Conservation (phyloP, 805 yeast genomes). For the Starmerella cellae region DNA sequence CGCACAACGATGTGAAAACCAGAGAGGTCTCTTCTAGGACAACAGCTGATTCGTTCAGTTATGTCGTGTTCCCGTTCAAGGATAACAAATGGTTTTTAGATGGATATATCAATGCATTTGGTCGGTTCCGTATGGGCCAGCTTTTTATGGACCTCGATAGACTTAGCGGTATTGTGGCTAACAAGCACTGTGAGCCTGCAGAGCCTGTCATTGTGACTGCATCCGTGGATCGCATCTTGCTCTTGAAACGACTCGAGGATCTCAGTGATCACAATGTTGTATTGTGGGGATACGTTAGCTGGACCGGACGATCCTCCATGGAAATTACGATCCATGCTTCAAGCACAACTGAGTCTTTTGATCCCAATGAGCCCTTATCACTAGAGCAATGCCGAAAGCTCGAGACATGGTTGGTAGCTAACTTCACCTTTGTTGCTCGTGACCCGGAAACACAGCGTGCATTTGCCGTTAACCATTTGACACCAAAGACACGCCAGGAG, state of each 20-base stretch:
- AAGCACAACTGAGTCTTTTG: conserved; percentile 33
- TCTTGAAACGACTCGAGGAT: conserved; percentile 73
- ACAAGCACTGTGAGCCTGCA: conserved; percentile 87
- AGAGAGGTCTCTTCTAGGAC: conserved; percentile 60
- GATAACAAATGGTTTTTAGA: conserved; percentile 74
- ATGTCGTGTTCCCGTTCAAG: conserved; percentile 56
- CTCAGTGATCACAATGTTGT: conserved; percentile 62
- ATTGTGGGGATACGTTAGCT: conserved; percentile 80
- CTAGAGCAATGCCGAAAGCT: conserved; percentile 45
- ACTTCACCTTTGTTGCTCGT: conserved; percentile 90
- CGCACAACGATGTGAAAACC: conserved; percentile 60
- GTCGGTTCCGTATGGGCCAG: conserved; percentile 86
- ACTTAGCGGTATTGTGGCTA: conserved; percentile 85
- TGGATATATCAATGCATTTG: conserved; percentile 76
- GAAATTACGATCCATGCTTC: conserved; percentile 86
- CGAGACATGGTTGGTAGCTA: conserved; percentile 71
- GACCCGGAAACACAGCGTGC: conserved; percentile 86
- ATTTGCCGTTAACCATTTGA: conserved; percentile 67
- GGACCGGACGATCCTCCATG: conserved; percentile 94
- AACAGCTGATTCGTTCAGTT: conserved; percentile 50
- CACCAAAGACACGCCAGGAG: conserved; percentile 62
- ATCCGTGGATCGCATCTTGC: conserved; percentile 78
- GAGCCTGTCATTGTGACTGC: conserved; percentile 95
- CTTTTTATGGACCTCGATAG: conserved; percentile 90
- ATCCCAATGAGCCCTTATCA: conserved; percentile 34